phyloP scores from a whole-genome alignment of 495 filamentous ascomycete species.

The Monascus purpureus region DNA sequence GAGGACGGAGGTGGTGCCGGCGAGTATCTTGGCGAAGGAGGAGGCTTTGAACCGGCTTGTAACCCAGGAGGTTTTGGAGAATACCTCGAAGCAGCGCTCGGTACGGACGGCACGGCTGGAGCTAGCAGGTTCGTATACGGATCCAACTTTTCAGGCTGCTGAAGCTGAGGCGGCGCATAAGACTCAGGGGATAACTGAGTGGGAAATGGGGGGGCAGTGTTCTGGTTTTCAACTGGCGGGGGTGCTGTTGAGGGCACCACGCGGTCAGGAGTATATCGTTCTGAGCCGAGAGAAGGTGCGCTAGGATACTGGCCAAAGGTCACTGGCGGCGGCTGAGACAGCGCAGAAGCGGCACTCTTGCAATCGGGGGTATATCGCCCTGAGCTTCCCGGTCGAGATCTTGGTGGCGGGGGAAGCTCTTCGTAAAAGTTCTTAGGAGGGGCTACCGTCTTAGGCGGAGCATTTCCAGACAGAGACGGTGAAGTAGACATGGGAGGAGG shows the following conservation, averaged over 20 bases:
- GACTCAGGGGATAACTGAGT: slow-evolving; percentile 33
- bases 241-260: slow-evolving; percentile 1
- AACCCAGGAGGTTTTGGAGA: slow-evolving; percentile 23
- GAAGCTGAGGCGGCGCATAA: slow-evolving; percentile 21
- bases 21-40: slow-evolving; percentile 24
- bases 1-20: slow-evolving; percentile 30
- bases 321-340: slow-evolving; percentile 5
- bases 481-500: slow-evolving; percentile 15
- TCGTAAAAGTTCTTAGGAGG: slow-evolving; percentile 60
- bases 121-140: slow-evolving; percentile 41
- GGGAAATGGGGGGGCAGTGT: neutral
- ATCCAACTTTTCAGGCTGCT: slow-evolving; percentile 43
- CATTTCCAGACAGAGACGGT: slow-evolving; percentile 15
- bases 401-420: slow-evolving; percentile 51
- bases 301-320: slow-evolving; percentile 10
- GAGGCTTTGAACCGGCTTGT: slow-evolving; percentile 17
- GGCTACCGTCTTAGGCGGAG: slow-evolving; percentile 16
- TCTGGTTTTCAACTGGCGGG: slow-evolving; percentile 8
- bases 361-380: slow-evolving; percentile 40
- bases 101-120: slow-evolving; percentile 23
- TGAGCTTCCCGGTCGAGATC: slow-evolving; percentile 29
- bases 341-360: slow-evolving; percentile 7
- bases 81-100: slow-evolving; percentile 25
- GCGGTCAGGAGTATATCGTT: neutral
- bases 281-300: slow-evolving; percentile 7